Conservation (phyloP, 208 protist species). For the Wallacemonas sp. region DNA sequence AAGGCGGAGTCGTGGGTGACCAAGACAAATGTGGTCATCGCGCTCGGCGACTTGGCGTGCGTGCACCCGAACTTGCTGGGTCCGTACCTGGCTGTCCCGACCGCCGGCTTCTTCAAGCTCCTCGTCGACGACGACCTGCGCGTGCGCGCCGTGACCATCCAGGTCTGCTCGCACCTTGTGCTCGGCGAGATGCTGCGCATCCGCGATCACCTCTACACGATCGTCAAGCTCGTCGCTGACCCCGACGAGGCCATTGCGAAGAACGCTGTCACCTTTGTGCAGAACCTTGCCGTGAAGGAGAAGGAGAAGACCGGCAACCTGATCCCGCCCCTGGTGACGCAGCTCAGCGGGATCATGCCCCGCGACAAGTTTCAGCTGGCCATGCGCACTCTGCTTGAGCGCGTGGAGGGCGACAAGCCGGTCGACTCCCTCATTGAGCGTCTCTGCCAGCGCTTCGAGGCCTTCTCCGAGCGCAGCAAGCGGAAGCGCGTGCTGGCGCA, state of each 20-base stretch:
- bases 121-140: conserved; percentile 85
- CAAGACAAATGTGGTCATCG: conserved; percentile 88
- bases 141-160: conserved; percentile 88
- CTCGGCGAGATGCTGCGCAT: conserved; percentile 92
- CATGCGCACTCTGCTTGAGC: conserved; percentile 82
- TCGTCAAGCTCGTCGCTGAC: conserved; percentile 89
- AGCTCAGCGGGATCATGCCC: conserved; percentile 80
- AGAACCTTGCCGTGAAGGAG: conserved; percentile 88
- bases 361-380: conserved; percentile 84
- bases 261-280: conserved; percentile 88
- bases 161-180: conserved; percentile 91
- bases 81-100: conserved; percentile 73
- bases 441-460: conserved; percentile 83
- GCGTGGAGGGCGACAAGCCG: conserved; percentile 89
- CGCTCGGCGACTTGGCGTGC: conserved; percentile 86
- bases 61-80: conserved; percentile 87
- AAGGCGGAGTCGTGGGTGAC: conserved; percentile 83
- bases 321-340: conserved; percentile 80
- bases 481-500: conserved; percentile 66
- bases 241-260: conserved; percentile 79
- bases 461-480: conserved; percentile 77
- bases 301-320: conserved; percentile 90
- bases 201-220: conserved; percentile 82
- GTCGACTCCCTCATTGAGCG: conserved; percentile 88
- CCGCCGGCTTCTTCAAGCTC: conserved; percentile 84